A percentile compares a stretch with the other conserved stretches of the same genome.
Conservation (phyloP, 2,329 filamentous ascomycete genomes). For the Gnomoniopsis smithogilvyi region DNA sequence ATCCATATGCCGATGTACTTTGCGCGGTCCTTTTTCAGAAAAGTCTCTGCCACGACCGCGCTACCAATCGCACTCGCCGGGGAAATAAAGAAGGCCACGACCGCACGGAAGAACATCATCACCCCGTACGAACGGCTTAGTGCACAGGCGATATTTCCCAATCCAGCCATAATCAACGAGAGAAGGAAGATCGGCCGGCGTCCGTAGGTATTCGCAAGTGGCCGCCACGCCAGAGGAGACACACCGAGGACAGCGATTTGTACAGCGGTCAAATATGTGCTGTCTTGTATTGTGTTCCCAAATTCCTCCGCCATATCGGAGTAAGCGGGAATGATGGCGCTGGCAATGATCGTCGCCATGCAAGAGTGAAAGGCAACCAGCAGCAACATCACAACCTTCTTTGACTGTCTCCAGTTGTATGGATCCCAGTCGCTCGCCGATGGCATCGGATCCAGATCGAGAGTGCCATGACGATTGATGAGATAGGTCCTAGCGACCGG, state of each 20-base stretch:
- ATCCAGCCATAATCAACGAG: constrained; percentile 40
- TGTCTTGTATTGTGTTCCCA: constrained; percentile 30
- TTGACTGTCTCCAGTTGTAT: constrained; percentile 51
- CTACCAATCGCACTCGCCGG: constrained; percentile 42
- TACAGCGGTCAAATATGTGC: constrained; percentile 1
- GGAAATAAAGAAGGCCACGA: constrained; percentile 52
- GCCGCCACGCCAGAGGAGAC: constrained; percentile 2
- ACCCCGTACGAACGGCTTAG: constrained; percentile 43
- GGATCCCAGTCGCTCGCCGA: constrained; percentile 45
- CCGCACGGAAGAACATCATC: constrained; percentile 46
- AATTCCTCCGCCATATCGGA: constrained; percentile 44
- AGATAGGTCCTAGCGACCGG: constrained; percentile 41
- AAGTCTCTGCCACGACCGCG: constrained; percentile 52
- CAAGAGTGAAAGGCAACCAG: constrained; percentile 48
- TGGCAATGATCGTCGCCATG: constrained; percentile 48
- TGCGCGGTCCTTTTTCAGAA: constrained; percentile 48
- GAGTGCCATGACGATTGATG: constrained; percentile 46
- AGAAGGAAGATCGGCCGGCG: constrained; percentile 47
- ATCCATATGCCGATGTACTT: constrained; percentile 53
- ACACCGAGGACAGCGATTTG: neutral
- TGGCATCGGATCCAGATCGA: constrained; percentile 49
- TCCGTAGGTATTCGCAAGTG: neutral
- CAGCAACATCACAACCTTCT: constrained; percentile 43
- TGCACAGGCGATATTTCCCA: constrained; percentile 51
- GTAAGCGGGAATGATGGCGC: constrained; percentile 47